Evolutionary conservation across 78 protist species (phyloP), one percentile per base, ranked within the genome.

Genomic region (Bodo saltans): DNA sequence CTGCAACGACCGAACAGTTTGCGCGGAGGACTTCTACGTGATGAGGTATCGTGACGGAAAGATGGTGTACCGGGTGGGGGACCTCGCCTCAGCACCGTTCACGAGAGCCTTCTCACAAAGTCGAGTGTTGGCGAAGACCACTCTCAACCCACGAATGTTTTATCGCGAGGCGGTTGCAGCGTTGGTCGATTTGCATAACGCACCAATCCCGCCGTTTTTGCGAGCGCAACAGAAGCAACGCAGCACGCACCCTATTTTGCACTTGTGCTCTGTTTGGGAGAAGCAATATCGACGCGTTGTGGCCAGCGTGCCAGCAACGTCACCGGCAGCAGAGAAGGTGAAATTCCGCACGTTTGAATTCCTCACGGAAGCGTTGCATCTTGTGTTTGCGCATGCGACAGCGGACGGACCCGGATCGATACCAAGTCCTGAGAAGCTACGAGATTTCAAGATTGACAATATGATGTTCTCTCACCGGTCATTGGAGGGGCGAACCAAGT

Each of bases 11-110:
- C 4, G 12, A 11, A 0, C 47, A 29, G 89, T 91, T 30, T 30
- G 87, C 21, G 94, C 91, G 38, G 83, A 85, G 21, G 74, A 72
- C 38, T 91, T 91, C 70, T 91, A 88, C 47, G 69, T 91, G 68
- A 83, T 70, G 83, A 41, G 30, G 3, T 72, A 3, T 42, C 78
- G 80, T 28, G 33, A 32, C 28, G 91, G 90, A 37, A 79, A 83
- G 40, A 76, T 76, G n/a, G 37, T 76, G 8, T 8, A 17, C 60
- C 68, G 81, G 35, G 38, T 8, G 29, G 73, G 40, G 28, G 81
- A 8, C 60, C 8, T 76, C 72, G 37, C 68, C 35, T n/a, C n/a
- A n/a, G n/a, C n/a, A n/a, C n/a, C n/a, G n/a, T n/a, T n/a, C n/a
- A n/a, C n/a, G n/a, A n/a, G n/a, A n/a, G n/a, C n/a, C n/a, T n/a